Conservation (phyloP, 2,329 filamentous ascomycete species). For the Verticillium dahliae region DNA sequence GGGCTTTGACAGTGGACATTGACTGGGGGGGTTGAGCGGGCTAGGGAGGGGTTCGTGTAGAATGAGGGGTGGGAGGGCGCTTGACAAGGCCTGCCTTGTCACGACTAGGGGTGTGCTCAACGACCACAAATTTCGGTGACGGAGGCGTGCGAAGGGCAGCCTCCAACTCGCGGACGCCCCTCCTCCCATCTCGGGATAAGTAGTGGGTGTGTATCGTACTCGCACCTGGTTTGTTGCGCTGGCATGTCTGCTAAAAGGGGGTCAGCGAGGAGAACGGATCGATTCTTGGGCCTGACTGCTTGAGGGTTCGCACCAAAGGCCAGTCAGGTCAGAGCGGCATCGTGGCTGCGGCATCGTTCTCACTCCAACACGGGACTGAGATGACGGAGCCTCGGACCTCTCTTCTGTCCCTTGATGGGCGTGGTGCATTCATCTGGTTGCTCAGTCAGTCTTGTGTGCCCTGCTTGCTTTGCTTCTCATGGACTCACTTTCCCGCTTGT, state of each 20-base stretch:
- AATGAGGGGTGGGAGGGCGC: slow-evolving; percentile 6
- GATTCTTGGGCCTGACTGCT: too few species aligned
- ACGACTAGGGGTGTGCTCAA: neutral
- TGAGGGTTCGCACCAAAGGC: too few species aligned
- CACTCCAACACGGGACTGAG: neutral
- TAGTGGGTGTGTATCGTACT: neutral
- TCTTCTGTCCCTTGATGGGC: neutral
- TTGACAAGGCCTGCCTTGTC: neutral
- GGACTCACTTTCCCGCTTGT: neutral
- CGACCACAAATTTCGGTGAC: neutral
- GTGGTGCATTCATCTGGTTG: neutral
- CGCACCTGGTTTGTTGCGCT: neutral
- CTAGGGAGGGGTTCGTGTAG: slow-evolving; percentile 1
- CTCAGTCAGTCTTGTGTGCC: neutral
- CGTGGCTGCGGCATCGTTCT: too few species aligned
- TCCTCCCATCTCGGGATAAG: neutral
- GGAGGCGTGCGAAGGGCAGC: neutral
- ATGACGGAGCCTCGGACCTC: neutral
- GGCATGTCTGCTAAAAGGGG: neutral
- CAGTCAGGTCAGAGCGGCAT: too few species aligned
- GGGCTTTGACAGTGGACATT: slow-evolving; percentile 13
- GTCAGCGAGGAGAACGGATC: too few species aligned
- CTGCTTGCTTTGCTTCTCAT: neutral
- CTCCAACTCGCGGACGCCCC: neutral
- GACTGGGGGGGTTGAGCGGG: slow-evolving; percentile 10